These are phyloP conservation scores for Kernera saxatilis DNA, from an alignment of 345 rosid genomes.

Conservation along the genomic window DNA sequence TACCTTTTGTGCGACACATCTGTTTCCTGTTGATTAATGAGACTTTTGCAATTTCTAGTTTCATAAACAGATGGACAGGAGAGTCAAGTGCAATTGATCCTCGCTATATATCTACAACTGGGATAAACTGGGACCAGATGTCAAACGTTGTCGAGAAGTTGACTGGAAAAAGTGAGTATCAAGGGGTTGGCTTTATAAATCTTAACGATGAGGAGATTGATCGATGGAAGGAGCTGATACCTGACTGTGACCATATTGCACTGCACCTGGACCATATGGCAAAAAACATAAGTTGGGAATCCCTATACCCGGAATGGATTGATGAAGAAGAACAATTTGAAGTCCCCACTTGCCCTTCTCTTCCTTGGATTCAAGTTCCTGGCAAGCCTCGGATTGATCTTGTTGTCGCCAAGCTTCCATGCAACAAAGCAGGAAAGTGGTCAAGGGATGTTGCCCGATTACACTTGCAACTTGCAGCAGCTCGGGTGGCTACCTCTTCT, in stretches of 20 bases:
- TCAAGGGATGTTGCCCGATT: conserved; percentile 76
- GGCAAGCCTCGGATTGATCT: conserved; percentile 79
- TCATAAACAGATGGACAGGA: conserved; percentile 46
- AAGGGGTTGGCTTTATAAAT: conserved; percentile 76
- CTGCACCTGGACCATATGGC: conserved; percentile 39
- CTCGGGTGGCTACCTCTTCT: conserved; percentile 67
- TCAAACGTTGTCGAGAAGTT: conserved; percentile 44
- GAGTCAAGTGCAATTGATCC: conserved; percentile 44
- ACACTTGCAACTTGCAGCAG: conserved; percentile 86
- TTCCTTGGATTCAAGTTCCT: conserved; percentile 63
- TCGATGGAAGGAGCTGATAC: conserved; percentile 55
- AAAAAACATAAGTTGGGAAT: conserved; percentile 63
- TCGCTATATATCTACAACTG: conserved; percentile 51
- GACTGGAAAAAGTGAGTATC: conserved; percentile 44
- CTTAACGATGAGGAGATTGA: conserved; percentile 55
- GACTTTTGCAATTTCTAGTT: conserved; percentile 1
- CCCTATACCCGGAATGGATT: conserved; percentile 86
- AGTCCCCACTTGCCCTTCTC: conserved; percentile 71
- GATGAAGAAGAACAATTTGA: conserved; percentile 87
- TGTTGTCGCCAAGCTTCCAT: conserved; percentile 73
- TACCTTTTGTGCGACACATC: not conserved
- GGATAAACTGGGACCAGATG: conserved; percentile 58
- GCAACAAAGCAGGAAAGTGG: conserved; percentile 64
- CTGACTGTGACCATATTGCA: conserved; percentile 56
- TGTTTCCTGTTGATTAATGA: not conserved